Base-by-base conservation (phyloP, 805 yeast genomes). In the Blastobotrys robertii region DNA sequence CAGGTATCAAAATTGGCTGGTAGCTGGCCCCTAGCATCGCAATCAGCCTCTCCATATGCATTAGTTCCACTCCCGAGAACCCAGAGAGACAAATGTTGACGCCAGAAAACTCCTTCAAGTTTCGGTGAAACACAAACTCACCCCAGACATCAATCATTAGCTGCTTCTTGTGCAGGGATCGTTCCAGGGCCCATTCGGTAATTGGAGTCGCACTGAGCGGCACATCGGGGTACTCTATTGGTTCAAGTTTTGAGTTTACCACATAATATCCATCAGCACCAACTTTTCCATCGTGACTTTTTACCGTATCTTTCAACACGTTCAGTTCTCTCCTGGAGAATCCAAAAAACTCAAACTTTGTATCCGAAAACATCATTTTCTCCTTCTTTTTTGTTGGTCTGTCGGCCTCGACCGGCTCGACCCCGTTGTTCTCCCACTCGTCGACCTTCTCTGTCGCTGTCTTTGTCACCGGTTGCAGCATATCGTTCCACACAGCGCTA, bases 131-230 rank as follows among this genome's bases (percentile, higher is more conserved):
- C 37, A 60, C 48, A 46, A 61, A 58, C 10, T 56, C 55, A 2
- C 81, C 73, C 95, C 95, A 84, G 11, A 64, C 57, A 55, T 81
- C 94, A 30, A 59, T 52, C 11, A 64, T 59, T 5, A 74, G 50
- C 37, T 61, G 57, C 36, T 73, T 70, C 51, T 77, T 77, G 60
- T 72, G 79, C 15, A 84, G 65, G 16, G 83, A 74, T 45, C 94
- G 65, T 59, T 85, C 95, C 9, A 86, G 62, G 50, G 80, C 79
- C 83, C 90, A 84, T 58, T 86, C 94, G 0, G 94, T 84, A 2
- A 77, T 73, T 0, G 78, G 48, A 12, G 54, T 53, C 2, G 55
- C 50, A 3, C 35, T 19, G 11, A 4, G 57, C 15, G 31, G 56
- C 39, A 4, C 47, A 48, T 4, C 25, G 41, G 13, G 40, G 29